Base-by-base conservation (phyloP, 805 yeast genomes). In the Yamadazyma sp. region DNA sequence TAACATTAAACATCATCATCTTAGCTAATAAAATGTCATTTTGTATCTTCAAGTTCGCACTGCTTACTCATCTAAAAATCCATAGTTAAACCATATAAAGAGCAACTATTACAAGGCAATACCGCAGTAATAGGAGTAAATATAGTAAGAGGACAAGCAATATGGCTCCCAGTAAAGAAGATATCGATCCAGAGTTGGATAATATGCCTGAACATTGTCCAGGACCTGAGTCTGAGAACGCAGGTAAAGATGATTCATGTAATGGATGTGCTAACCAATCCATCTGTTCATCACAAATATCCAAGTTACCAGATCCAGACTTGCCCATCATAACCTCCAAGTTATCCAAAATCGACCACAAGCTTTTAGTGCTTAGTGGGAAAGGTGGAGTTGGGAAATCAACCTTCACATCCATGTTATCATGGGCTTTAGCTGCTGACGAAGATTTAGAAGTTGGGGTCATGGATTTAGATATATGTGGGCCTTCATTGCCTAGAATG, bases 201-300 rank as follows among this genome's bases (percentile, higher is more conserved):
- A n/a, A n/a, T n/a, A n/a, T n/a, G n/a, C 98, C 98, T 1, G 97
- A 88, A 54, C 98, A 93, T 59, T 93, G 99, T 65, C 98, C 98
- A 0, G 99, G 98, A 1, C 95, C 98, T 1, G 96, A 91, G 54
- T 82, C 95, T 2, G 97, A 88, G 48, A 61, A 65, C 35, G 98
- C 99, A 2, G 99, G 99, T 6, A 78, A 83, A 49, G 89, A 86
- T 3, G 96, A 86, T 53, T 95, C 98, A 9, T 93, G 99, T 55
- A 73, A 66, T 7, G 96, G 97, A 8, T 93, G 99, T 65, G 94
- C 97, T 11, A 93, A 93, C 61, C 88, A 93, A 59, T 78, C 73
- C 29, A 84, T 91, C 4, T 93, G 99, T 62, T 82, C 87, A 33
- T 76, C 94, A 3, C 72, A 69, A 19, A 68, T 88, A 9, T 93